Percentiles rank a stretch among this genome's conserved stretches.
Conservation (phyloP, 805 yeast species). For the Candida insectorum region DNA sequence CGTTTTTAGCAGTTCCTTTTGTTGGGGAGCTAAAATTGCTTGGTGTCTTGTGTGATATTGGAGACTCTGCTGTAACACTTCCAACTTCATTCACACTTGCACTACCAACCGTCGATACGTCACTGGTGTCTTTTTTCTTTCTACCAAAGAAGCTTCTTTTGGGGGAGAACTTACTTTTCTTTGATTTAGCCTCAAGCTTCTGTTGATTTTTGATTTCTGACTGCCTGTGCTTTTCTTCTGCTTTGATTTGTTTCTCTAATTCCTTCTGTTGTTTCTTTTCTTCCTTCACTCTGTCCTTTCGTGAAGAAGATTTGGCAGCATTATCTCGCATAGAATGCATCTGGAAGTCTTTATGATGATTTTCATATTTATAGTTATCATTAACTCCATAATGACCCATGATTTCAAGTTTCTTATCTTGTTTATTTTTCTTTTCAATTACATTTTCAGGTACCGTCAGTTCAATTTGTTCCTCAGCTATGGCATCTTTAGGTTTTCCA, state of each 20-base stretch:
- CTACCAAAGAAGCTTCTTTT: conserved; percentile 11
- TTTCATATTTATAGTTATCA: conserved; percentile 20
- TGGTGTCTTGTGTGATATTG: too few species aligned
- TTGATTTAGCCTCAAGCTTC: conserved; percentile 10
- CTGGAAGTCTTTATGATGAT: conserved; percentile 31
- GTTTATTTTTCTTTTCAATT: conserved; percentile 10
- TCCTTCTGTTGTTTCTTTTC: conserved; percentile 18
- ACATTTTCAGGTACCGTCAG: conserved; percentile 1
- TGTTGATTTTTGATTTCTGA: conserved; percentile 7
- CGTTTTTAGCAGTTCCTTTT: too few species aligned
- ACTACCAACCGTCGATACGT: conserved; percentile 4
- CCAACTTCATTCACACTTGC: not conserved
- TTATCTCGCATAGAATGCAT: conserved; percentile 28
- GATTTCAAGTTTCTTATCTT: conserved; percentile 11
- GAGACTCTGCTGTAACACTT: too few species aligned
- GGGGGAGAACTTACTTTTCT: conserved; percentile 11
- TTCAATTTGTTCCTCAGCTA: conserved; percentile 2
- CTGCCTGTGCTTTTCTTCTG: conserved; percentile 13
- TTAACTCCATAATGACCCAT: conserved; percentile 12
- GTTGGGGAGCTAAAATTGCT: too few species aligned
- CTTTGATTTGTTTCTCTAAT: conserved; percentile 14
- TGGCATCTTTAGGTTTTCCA: conserved; percentile 35
- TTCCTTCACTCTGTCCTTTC: conserved; percentile 23
- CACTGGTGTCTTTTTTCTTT: conserved; percentile 6
- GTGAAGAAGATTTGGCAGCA: conserved; percentile 10